Evolutionary conservation across 495 filamentous ascomycete species (phyloP).

Genomic region (Penicillium chermesinum): DNA sequence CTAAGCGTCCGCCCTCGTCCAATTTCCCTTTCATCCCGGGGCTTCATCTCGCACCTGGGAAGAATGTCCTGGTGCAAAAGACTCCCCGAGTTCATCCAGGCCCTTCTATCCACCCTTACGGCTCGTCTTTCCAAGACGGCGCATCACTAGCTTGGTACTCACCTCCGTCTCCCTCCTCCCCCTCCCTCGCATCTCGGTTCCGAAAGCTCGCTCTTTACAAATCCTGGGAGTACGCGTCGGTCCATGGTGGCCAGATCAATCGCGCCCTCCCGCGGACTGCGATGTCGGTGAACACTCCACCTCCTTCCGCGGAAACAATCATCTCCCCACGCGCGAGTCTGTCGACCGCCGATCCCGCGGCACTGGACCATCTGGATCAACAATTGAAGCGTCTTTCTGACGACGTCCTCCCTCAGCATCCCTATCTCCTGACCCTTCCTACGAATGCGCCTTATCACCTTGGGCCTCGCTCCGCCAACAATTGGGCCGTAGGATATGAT

Average conservation of each 20-base stretch:
- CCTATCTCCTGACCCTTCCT: conserved; percentile 46
- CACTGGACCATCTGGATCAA: conserved; percentile 35
- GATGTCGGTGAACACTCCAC: conserved; percentile 44
- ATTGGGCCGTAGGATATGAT: conserved; percentile 48
- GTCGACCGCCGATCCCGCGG: conserved; percentile 24
- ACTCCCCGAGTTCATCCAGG: background rate
- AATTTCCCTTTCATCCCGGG: background rate
- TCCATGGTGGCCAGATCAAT: conserved; percentile 17
- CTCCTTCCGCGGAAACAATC: conserved; percentile 27
- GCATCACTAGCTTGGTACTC: background rate
- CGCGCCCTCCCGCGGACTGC: conserved; percentile 29
- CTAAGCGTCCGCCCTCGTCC: background rate
- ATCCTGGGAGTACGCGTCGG: conserved; percentile 8
- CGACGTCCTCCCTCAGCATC: conserved; percentile 42
- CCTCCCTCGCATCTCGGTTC: conserved; percentile 2
- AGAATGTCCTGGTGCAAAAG: conserved; percentile 8
- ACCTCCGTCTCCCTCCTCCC: conserved; percentile 4
- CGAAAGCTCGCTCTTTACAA: background rate
- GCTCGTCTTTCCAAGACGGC: background rate
- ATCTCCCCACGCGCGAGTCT: conserved; percentile 18
- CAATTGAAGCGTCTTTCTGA: conserved; percentile 42
- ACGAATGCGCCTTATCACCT: conserved; percentile 41
- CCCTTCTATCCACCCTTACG: background rate
- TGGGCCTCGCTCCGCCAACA: conserved; percentile 33
- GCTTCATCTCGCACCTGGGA: conserved; percentile 2